Percentiles rank a stretch among this genome's conserved stretches.
phyloP scores from a whole-genome alignment of 768 basidiomycete genomes.

The Auriscalpium orientale region DNA sequence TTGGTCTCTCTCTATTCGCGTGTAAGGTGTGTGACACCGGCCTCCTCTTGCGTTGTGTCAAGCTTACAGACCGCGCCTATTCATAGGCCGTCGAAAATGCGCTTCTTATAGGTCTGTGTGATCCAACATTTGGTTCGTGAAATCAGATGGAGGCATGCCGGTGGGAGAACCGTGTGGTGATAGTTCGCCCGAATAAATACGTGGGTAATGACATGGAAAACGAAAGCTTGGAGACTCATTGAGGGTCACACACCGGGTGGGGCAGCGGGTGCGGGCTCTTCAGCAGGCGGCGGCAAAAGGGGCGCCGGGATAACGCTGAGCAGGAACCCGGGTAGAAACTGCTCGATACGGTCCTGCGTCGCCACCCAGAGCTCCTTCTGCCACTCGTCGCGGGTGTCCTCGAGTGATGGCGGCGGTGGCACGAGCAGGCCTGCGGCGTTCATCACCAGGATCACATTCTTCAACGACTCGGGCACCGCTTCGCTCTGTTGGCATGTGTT shows the following conservation, averaged over 20 bases:
- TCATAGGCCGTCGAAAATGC: slow-evolving; percentile 11
- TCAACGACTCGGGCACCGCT: slow-evolving; percentile 92
- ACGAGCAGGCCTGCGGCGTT: slow-evolving; percentile 80
- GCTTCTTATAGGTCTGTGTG: not conserved
- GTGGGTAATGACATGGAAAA: too few species aligned
- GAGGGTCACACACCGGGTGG: too few species aligned
- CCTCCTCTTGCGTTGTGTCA: not conserved
- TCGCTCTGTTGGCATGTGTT: slow-evolving; percentile 57
- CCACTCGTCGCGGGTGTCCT: slow-evolving; percentile 45
- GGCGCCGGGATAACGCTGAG: slow-evolving; percentile 53
- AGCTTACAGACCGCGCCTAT: not conserved
- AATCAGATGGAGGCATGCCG: too few species aligned
- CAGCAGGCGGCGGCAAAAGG: slow-evolving; percentile 12
- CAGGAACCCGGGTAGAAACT: slow-evolving; percentile 88
- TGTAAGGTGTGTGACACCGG: slow-evolving; percentile 7
- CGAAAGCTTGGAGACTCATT: too few species aligned
- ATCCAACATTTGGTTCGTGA: too few species aligned
- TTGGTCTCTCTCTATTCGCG: slow-evolving; percentile 25
- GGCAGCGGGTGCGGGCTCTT: too few species aligned
- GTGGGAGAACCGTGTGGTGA: too few species aligned
- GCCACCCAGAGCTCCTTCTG: slow-evolving; percentile 75
- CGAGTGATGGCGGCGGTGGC: slow-evolving; percentile 41
- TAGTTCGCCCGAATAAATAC: too few species aligned
- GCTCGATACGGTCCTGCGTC: slow-evolving; percentile 81
- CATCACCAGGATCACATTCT: slow-evolving; percentile 96